Evolutionary conservation across 805 yeast genomes (phyloP).

Genomic region (Trichomonascus vanleenenianus): DNA sequence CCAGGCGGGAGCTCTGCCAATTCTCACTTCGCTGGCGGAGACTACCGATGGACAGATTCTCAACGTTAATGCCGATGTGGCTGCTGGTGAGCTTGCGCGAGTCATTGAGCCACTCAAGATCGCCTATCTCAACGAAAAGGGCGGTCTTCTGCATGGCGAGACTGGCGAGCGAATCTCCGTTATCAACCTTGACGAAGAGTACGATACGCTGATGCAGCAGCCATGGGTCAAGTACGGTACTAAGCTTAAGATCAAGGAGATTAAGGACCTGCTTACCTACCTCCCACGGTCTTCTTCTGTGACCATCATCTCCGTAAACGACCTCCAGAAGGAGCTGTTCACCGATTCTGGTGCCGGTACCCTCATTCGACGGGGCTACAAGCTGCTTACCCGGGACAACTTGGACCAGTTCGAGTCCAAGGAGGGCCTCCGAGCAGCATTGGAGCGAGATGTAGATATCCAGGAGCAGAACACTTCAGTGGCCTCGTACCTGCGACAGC

Average conservation of each 20-base stretch:
- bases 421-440: slow-evolving; percentile 67
- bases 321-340: slow-evolving; percentile 92
- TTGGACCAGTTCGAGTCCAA: slow-evolving; percentile 50
- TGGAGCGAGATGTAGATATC: slow-evolving; percentile 70
- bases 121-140: slow-evolving; percentile 94
- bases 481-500: slow-evolving; percentile 69
- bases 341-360: slow-evolving; percentile 99
- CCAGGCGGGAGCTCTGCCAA: slow-evolving; percentile 93
- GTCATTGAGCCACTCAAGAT: slow-evolving; percentile 95
- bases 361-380: slow-evolving; percentile 93
- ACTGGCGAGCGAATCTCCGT: slow-evolving; percentile 84
- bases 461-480: slow-evolving; percentile 63
- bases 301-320: slow-evolving; percentile 92
- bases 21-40: slow-evolving; percentile 93
- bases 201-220: slow-evolving; percentile 80
- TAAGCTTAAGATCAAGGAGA: slow-evolving; percentile 91
- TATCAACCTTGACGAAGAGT: slow-evolving; percentile 94
- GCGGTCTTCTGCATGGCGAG: slow-evolving; percentile 90
- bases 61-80: slow-evolving; percentile 97
- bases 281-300: slow-evolving; percentile 96
- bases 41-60: slow-evolving; percentile 94
- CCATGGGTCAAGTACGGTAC: slow-evolving; percentile 99
- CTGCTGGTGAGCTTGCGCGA: slow-evolving; percentile 96
- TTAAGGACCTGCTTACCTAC: slow-evolving; percentile 86
- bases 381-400: slow-evolving; percentile 57